Percentiles rank a stretch among this genome's conserved stretches.
Conservation (phyloP, 164 flowering plant species). For the Stephania yunnanensis region DNA sequence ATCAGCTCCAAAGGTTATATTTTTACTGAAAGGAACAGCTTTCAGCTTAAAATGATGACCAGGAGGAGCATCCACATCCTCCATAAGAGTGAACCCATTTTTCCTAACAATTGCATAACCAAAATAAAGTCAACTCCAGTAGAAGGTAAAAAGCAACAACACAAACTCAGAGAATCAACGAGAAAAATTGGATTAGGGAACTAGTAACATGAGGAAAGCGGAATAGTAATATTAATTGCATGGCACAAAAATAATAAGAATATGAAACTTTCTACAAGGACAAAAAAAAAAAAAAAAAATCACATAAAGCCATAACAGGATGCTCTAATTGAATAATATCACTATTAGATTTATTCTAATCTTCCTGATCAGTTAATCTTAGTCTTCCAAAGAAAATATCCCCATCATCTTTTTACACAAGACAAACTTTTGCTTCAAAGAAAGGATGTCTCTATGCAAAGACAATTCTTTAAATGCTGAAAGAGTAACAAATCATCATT, state of each 20-base stretch:
- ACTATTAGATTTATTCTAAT: background rate
- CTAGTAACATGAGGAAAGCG: background rate
- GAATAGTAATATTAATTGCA: background rate
- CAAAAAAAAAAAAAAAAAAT: too few relatives aligned
- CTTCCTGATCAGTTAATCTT: background rate
- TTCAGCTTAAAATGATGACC: conserved; percentile 66
- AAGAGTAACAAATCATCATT: background rate
- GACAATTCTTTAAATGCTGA: background rate
- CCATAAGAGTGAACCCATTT: conserved; percentile 87
- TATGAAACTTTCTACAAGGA: background rate
- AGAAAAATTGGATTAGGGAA: background rate
- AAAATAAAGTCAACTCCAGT: background rate
- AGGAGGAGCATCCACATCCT: conserved; percentile 70
- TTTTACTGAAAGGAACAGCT: conserved; percentile 97
- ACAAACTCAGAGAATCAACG: background rate
- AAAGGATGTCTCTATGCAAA: background rate
- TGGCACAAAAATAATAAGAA: background rate
- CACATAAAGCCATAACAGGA: background rate
- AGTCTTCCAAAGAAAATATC: background rate
- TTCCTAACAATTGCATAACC: conserved; percentile 42
- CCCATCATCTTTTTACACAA: background rate
- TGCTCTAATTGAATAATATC: background rate
- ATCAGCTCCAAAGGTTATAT: conserved; percentile 87
- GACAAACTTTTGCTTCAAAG: background rate
- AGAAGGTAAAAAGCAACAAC: background rate